Conservation (phyloP, 1,284 basidiomycete species). For the Heterobasidion parviporum region DNA sequence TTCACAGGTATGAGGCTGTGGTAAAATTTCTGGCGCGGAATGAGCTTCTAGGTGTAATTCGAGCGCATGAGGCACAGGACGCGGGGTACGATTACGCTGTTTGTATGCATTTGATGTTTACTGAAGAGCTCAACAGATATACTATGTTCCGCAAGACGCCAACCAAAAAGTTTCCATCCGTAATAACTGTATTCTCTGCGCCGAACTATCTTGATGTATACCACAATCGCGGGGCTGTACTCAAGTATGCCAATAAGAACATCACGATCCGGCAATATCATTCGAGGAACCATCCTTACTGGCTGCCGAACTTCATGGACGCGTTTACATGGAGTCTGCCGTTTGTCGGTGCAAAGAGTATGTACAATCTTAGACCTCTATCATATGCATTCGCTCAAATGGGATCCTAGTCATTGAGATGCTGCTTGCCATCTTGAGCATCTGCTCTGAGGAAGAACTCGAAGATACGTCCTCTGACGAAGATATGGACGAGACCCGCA, state of each 20-base stretch:
- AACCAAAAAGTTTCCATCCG: constrained; percentile 85
- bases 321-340: constrained; percentile 99
- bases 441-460: constrained; percentile 93
- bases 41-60: constrained; percentile 85
- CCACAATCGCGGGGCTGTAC: constrained; percentile 91
- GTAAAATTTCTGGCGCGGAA: constrained; percentile 95
- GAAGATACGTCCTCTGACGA: constrained; percentile 50
- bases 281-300: constrained; percentile 84
- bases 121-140: constrained; percentile 54
- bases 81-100: constrained; percentile 56
- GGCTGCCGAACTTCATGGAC: constrained; percentile 98
- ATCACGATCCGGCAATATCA: constrained; percentile 98
- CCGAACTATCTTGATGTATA: constrained; percentile 97
- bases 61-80: constrained; percentile 97
- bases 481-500: constrained; percentile 31
- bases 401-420: constrained; percentile 78
- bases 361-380: constrained; percentile 20
- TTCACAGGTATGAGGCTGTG: constrained; percentile 78
- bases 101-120: not conserved
- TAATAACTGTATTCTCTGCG: constrained; percentile 95
- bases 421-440: constrained; percentile 90
- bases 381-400: not conserved
- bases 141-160: constrained; percentile 93
- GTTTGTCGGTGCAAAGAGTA: constrained; percentile 97
- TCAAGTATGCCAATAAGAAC: constrained; percentile 97